A percentile compares a stretch with the other conserved stretches of the same genome.
These are phyloP conservation scores for Clonostachys solani DNA, from an alignment of 2,329 filamentous ascomycete genomes.

Conservation along the genomic window DNA sequence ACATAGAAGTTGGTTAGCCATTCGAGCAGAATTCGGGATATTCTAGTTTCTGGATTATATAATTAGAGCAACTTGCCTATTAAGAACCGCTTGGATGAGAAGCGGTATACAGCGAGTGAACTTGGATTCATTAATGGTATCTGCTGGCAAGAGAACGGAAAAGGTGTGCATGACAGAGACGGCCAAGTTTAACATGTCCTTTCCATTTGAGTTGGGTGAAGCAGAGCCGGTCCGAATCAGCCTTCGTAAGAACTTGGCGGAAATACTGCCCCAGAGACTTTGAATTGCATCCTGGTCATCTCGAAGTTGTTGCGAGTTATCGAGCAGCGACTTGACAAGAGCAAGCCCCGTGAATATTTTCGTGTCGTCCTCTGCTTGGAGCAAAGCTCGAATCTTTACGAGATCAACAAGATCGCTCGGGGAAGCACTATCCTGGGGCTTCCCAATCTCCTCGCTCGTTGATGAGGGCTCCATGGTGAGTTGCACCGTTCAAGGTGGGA, in stretches of 20 bases:
- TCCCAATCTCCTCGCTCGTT: too few species aligned
- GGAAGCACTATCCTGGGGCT: too few species aligned
- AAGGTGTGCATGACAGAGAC: constrained; percentile 62
- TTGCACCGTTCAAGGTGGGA: too few species aligned
- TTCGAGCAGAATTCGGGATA: background rate
- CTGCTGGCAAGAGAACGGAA: constrained; percentile 47
- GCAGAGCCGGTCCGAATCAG: constrained; percentile 51
- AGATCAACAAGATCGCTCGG: constrained; percentile 12
- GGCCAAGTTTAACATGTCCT: constrained; percentile 57
- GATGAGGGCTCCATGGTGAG: too few species aligned
- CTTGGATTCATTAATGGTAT: constrained; percentile 34
- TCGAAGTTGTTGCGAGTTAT: constrained; percentile 50
- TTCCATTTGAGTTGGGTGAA: constrained; percentile 34
- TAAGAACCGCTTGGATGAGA: constrained; percentile 46
- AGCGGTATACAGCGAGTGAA: constrained; percentile 49
- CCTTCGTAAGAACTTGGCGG: constrained; percentile 60
- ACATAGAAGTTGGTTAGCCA: background rate
- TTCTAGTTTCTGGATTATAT: background rate
- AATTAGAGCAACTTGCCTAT: constrained; percentile 38
- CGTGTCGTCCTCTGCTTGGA: constrained; percentile 55
- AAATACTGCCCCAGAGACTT: constrained; percentile 55
- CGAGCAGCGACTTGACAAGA: constrained; percentile 61
- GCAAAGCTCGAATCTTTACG: constrained; percentile 48
- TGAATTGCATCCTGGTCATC: constrained; percentile 38
- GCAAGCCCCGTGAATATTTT: constrained; percentile 65